phyloP scores from a whole-genome alignment of 2,329 filamentous ascomycete genomes.

The Sclerotinia minor region DNA sequence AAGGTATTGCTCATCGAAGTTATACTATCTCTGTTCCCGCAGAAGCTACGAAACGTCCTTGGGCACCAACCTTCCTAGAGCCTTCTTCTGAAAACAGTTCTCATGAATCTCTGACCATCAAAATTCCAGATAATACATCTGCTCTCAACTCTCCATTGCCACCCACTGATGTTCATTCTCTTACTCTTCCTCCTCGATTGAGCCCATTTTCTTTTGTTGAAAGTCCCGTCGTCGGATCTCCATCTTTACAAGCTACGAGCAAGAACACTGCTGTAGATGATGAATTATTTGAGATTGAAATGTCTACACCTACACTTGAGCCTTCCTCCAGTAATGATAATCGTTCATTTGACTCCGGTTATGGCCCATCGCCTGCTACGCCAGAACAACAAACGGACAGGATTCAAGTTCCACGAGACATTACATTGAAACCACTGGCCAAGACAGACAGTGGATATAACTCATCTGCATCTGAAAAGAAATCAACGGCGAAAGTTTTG shows the following conservation, averaged over 20 bases:
- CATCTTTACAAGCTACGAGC: conserved; percentile 48
- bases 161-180: conserved; percentile 26
- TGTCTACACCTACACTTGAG: conserved; percentile 29
- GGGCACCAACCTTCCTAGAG: conserved; percentile 22
- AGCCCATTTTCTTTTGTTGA: conserved; percentile 44
- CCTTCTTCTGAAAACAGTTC: conserved; percentile 1
- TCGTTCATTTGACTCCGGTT: conserved; percentile 37
- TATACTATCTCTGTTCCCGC: conserved; percentile 32
- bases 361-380: conserved; percentile 25
- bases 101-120: conserved; percentile 22
- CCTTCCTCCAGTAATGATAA: conserved; percentile 19
- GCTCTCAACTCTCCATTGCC: conserved; percentile 8
- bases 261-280: conserved; percentile 53
- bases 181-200: conserved; percentile 35
- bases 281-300: conserved; percentile 46
- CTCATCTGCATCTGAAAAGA: conserved; percentile 54
- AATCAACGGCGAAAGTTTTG: conserved; percentile 26
- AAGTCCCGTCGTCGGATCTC: conserved; percentile 38
- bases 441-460: conserved; percentile 64
- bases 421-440: conserved; percentile 46
- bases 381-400: not conserved
- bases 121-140: conserved; percentile 10
- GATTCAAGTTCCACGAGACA: conserved; percentile 26
- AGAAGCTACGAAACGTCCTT: conserved; percentile 30
- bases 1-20: conserved; percentile 30